Evolutionary conservation across 2,329 filamentous ascomycete species (phyloP).

Genomic region (Aspergillus arachidicola): DNA sequence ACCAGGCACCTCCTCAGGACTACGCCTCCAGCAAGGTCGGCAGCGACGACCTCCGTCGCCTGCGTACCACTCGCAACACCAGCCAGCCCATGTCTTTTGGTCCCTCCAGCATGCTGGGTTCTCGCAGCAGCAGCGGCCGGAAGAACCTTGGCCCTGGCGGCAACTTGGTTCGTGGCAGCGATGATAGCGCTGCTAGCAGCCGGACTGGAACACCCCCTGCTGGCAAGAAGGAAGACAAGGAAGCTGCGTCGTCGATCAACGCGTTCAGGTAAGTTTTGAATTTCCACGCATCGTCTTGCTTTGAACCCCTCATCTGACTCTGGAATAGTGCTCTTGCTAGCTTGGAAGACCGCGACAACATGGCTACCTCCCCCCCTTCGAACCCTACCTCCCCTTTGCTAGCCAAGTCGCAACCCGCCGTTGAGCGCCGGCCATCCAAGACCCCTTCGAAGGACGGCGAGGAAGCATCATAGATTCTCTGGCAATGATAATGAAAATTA

Average conservation of each 20-base stretch:
- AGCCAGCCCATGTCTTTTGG: slow-evolving; percentile 70
- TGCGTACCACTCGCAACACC: slow-evolving; percentile 65
- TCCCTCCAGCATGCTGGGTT: slow-evolving; percentile 82
- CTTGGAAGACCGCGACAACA: slow-evolving; percentile 49
- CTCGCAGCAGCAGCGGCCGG: slow-evolving; percentile 88
- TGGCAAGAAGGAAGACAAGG: slow-evolving; percentile 63
- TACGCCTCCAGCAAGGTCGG: slow-evolving; percentile 78
- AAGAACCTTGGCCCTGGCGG: slow-evolving; percentile 71
- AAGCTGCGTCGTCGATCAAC: slow-evolving; percentile 74
- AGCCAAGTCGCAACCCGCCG: slow-evolving; percentile 49
- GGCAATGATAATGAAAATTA: slow-evolving; percentile 42
- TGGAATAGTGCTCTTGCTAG: slow-evolving; percentile 48
- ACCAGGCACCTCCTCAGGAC: slow-evolving; percentile 69
- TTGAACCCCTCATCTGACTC: slow-evolving; percentile 15
- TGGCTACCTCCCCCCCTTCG: slow-evolving; percentile 52
- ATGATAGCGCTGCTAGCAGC: slow-evolving; percentile 85
- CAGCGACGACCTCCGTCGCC: slow-evolving; percentile 85
- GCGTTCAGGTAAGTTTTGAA: slow-evolving; percentile 80
- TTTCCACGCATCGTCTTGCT: not conserved
- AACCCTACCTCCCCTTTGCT: slow-evolving; percentile 51
- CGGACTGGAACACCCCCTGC: slow-evolving; percentile 84
- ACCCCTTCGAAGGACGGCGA: slow-evolving; percentile 46
- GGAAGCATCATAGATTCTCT: slow-evolving; percentile 43
- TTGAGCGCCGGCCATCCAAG: slow-evolving; percentile 47
- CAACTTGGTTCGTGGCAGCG: slow-evolving; percentile 70